These are phyloP conservation scores for Leccinellum luteum DNA, from an alignment of 768 basidiomycete species.

Conservation along the genomic window DNA sequence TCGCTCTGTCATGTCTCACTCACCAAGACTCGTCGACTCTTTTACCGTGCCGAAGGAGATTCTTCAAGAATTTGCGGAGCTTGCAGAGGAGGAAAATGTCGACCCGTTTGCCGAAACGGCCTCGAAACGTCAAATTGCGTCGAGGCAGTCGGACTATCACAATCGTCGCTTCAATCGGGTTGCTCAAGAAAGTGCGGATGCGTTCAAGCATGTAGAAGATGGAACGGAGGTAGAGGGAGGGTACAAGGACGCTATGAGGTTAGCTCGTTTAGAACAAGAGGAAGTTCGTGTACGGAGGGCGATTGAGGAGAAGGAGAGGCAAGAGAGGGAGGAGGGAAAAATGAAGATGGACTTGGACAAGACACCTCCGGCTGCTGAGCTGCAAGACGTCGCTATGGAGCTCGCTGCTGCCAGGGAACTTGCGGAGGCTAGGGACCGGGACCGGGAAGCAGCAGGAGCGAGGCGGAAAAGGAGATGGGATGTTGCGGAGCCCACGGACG, in stretches of 20 bases:
- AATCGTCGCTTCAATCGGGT: slow-evolving; percentile 85
- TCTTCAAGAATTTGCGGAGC: slow-evolving; percentile 88
- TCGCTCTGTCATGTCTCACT: slow-evolving; percentile 50
- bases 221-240: slow-evolving; percentile 76
- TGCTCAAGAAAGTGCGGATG: slow-evolving; percentile 78
- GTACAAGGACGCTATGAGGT: slow-evolving; percentile 95
- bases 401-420: slow-evolving; percentile 49
- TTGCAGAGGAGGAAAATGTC: slow-evolving; percentile 90
- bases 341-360: slow-evolving; percentile 87
- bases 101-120: slow-evolving; percentile 94
- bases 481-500: slow-evolving; percentile 56
- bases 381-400: slow-evolving; percentile 70
- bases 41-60: slow-evolving; percentile 93
- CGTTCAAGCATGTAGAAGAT: slow-evolving; percentile 65
- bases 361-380: slow-evolving; percentile 83
- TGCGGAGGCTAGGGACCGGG: slow-evolving; percentile 36
- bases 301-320: slow-evolving; percentile 86
- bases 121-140: slow-evolving; percentile 88
- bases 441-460: slow-evolving; percentile 42
- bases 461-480: slow-evolving; percentile 87
- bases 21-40: slow-evolving; percentile 80
- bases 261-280: slow-evolving; percentile 89
- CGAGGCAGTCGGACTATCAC: slow-evolving; percentile 94
- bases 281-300: slow-evolving; percentile 79
- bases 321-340: slow-evolving; percentile 65